These are phyloP conservation scores for Heteromeles arbutifolia DNA, from an alignment of 306 rosid genomes.

Conservation along the genomic window DNA sequence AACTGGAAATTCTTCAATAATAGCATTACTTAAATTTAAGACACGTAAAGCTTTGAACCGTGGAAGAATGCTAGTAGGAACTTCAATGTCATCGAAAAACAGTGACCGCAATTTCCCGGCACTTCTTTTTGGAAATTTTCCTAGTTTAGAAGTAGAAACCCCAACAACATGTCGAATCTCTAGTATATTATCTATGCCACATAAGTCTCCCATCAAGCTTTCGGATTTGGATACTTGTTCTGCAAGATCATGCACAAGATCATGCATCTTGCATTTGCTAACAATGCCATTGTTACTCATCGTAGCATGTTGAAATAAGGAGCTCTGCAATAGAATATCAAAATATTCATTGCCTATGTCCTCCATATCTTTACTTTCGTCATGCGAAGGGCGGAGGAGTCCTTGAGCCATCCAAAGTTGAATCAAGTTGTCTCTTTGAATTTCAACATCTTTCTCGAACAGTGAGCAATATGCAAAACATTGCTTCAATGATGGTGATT, in stretches of 20 bases:
- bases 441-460: no score
- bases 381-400: no score
- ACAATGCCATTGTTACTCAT: no score
- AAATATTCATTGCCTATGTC: no score
- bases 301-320: background rate
- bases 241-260: background rate
- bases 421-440: no score
- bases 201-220: rapidly evolving
- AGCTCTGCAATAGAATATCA: background rate
- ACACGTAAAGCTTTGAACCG: background rate
- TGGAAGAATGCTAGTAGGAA: background rate
- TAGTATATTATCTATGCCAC: rapidly evolving
- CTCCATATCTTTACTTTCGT: no score
- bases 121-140: no score
- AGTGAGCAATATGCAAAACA: no score
- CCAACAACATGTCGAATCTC: background rate
- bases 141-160: rapidly evolving
- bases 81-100: background rate
- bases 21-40: background rate
- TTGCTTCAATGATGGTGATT: no score
- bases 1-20: background rate
- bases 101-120: background rate
- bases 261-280: background rate
- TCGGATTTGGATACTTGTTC: background rate
- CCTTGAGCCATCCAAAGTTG: no score